Percentiles rank a stretch among this genome's conserved stretches.
These are phyloP conservation scores for Podaxis sp. DNA, from an alignment of 768 basidiomycete genomes.

Conservation along the genomic window DNA sequence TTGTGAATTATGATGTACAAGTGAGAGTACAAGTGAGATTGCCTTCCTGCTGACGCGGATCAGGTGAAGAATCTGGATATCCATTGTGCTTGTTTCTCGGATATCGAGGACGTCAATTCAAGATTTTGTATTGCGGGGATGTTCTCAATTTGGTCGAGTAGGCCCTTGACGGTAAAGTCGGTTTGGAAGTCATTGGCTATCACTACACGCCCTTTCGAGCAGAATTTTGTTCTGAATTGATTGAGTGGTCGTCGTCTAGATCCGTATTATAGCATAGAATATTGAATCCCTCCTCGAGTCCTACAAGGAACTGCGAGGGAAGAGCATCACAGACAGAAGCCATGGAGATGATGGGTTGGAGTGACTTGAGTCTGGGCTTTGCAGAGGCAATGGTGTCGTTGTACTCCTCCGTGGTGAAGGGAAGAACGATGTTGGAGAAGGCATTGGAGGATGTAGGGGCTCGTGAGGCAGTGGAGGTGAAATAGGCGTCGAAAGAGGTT, in stretches of 20 bases:
- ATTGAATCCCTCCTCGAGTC: slow-evolving; percentile 84
- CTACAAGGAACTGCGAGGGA: slow-evolving; percentile 62
- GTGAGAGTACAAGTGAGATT: slow-evolving; percentile 40
- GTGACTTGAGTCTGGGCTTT: slow-evolving; percentile 26
- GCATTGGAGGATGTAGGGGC: too few relatives aligned
- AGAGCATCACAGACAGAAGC: slow-evolving; percentile 34
- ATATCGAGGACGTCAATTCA: slow-evolving; percentile 37
- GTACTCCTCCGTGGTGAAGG: slow-evolving; percentile 39
- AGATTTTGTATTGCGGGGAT: too few relatives aligned
- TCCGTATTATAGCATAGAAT: slow-evolving; percentile 83
- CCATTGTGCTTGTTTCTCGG: slow-evolving; percentile 63
- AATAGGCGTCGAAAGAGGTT: too few relatives aligned
- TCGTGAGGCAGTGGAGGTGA: too few relatives aligned
- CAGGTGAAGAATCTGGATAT: slow-evolving; percentile 60
- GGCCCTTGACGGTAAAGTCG: slow-evolving; percentile 58
- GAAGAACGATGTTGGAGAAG: too few relatives aligned
- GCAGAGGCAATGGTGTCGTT: slow-evolving; percentile 35
- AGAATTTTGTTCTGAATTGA: slow-evolving; percentile 59
- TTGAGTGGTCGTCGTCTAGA: slow-evolving; percentile 83
- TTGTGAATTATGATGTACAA: slow-evolving; percentile 52
- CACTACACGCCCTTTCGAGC: slow-evolving; percentile 71
- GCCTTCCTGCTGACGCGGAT: slow-evolving; percentile 16
- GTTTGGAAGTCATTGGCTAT: slow-evolving; percentile 80
- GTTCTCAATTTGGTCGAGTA: slow-evolving; percentile 60
- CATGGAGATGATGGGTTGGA: slow-evolving; percentile 34